Base-by-base conservation (phyloP, 495 filamentous ascomycete genomes). In the Trichocladium antarcticum region DNA sequence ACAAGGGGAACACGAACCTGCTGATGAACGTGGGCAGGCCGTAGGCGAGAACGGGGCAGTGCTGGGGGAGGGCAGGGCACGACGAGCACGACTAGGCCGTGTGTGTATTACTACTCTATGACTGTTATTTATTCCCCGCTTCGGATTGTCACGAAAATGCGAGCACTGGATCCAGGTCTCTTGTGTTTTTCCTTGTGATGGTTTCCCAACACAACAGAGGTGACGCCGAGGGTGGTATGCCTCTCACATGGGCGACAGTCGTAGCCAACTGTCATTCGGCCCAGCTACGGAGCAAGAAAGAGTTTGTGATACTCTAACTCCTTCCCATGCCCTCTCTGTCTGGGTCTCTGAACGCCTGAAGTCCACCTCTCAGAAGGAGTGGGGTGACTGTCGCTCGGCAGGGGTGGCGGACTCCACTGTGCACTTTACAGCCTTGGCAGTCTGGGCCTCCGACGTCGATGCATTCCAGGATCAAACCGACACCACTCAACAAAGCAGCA, bases 1-100 rank as follows among this genome's bases (percentile, higher is more conserved):
- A 79, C 46, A 77, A 79, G 76, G 74, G 67, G 34, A n/a, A n/a
- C n/a, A 79, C 83, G 20, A 89, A 74, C 45, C 62, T 75, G 52
- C 63, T 79, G 59, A 67, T 79, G 51, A 73, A 63, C 14, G 67
- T 76, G 12, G 73, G 73, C 43, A 66, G 61, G 61, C 46, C 57
- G 29, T 72, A 58, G 15, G 27, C 3, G 22, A 22, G 41, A 38
- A 35, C 7, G 43, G 29, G 37, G 14, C 29, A 42, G 36, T 35
- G 35, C 51, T 47, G 40, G 35, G 31, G 24, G 34, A 17, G 39
- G 22, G 37, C 43, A 11, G 32, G 24, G 24, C 29, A 37, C 20
- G 50, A 40, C 55, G 50, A 54, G 50, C 49, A 32, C 47, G 29
- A 15, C 14, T 37, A 24, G 24, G 37, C 28, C 12, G 31, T 11